A percentile compares a stretch with the other conserved stretches of the same genome.
Conservation (phyloP, 1,139 yeast genomes). For the Geotrichum carabidarum region DNA sequence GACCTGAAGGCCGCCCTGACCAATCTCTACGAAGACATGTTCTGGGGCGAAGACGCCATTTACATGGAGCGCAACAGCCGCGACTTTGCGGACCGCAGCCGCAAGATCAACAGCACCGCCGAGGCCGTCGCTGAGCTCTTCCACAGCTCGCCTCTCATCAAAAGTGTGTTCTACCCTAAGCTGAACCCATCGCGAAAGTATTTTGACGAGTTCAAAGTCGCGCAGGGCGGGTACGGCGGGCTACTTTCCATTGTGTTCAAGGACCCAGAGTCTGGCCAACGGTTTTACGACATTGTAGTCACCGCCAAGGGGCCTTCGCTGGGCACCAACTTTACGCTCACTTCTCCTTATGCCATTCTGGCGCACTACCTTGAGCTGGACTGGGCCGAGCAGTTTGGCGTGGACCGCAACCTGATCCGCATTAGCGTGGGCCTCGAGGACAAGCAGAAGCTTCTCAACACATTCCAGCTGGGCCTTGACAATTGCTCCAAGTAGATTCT, state of each 20-base stretch:
- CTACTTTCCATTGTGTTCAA: slow-evolving; percentile 72
- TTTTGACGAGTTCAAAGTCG: slow-evolving; percentile 65
- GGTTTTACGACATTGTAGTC: slow-evolving; percentile 67
- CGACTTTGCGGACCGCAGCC: slow-evolving; percentile 69
- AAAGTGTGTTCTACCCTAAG: slow-evolving; percentile 68
- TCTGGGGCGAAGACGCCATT: slow-evolving; percentile 94
- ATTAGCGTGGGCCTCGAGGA: slow-evolving; percentile 69
- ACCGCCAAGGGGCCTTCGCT: slow-evolving; percentile 90
- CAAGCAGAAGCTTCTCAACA: slow-evolving; percentile 41
- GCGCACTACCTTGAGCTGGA: slow-evolving; percentile 86
- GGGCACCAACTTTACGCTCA: slow-evolving; percentile 89
- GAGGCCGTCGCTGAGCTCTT: slow-evolving; percentile 47
- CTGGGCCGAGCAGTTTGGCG: slow-evolving; percentile 78
- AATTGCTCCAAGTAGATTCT: slow-evolving; percentile 5
- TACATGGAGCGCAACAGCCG: slow-evolving; percentile 89
- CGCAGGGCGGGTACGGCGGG: slow-evolving; percentile 90
- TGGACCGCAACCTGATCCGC: slow-evolving; percentile 72
- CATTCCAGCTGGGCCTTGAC: slow-evolving; percentile 36
- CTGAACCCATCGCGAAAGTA: slow-evolving; percentile 49
- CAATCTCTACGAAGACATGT: slow-evolving; percentile 61
- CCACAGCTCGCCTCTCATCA: slow-evolving; percentile 41
- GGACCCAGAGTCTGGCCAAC: slow-evolving; percentile 58
- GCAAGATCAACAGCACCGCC: slow-evolving; percentile 62
- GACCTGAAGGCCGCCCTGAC: slow-evolving; percentile 49
- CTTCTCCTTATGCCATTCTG: slow-evolving; percentile 84